Percentiles rank a stretch among this genome's conserved stretches.
These are phyloP conservation scores for Pleurotus eryngii DNA, from an alignment of 768 basidiomycete species.

Conservation along the genomic window DNA sequence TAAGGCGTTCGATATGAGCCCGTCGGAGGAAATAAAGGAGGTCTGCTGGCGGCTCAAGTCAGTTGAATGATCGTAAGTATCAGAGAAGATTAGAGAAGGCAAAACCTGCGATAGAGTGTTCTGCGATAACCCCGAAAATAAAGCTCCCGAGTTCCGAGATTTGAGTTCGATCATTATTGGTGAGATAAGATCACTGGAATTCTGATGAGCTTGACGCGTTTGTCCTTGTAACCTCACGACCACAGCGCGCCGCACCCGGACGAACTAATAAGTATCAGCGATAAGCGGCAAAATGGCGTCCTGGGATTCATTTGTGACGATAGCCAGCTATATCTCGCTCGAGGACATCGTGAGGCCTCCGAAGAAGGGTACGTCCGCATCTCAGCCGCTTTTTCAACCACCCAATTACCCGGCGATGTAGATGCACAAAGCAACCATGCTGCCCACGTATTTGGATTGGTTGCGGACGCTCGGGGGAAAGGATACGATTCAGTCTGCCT, in stretches of 20 bases:
- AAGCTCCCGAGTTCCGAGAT: no score
- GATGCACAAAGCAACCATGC: slow-evolving; percentile 17
- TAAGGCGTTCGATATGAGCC: no score
- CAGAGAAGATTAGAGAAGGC: no score
- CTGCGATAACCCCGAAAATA: no score
- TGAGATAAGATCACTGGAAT: not conserved
- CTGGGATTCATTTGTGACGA: slow-evolving; percentile 35
- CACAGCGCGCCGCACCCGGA: no score
- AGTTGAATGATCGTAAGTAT: no score
- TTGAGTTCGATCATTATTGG: not conserved
- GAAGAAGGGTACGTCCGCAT: not conserved
- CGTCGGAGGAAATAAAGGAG: not conserved
- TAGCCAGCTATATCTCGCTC: slow-evolving; percentile 35
- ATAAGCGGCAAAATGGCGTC: slow-evolving; percentile 19
- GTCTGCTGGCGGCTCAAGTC: no score
- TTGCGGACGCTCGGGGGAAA: slow-evolving; percentile 50
- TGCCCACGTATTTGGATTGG: slow-evolving; percentile 50
- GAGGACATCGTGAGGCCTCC: slow-evolving; percentile 37
- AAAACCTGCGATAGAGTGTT: no score
- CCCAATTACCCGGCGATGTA: slow-evolving; percentile 1
- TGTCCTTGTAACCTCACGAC: no score
- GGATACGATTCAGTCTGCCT: slow-evolving; percentile 77
- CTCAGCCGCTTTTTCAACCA: not conserved
- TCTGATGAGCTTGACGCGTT: no score
- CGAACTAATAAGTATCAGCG: not conserved